Evolutionary conservation across 192 early-diverging fungal genomes (phyloP), one percentile per base, ranked within the genome.

Genomic region (Entophlyctis luteolus): DNA sequence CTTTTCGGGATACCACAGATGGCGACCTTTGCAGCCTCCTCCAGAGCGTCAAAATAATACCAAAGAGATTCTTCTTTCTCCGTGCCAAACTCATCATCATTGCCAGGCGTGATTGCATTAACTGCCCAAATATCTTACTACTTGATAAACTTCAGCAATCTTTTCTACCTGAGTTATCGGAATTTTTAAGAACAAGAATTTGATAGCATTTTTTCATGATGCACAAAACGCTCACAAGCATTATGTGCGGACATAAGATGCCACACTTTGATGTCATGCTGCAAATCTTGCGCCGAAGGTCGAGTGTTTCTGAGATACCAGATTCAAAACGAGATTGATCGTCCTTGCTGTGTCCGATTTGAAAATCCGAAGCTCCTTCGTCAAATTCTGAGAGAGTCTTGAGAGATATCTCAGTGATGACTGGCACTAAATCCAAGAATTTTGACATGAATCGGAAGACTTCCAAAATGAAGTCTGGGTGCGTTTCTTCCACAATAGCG

Each of bases 11-110:
- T 55, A 16, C 54, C 54, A 55, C 10, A 16, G 32, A 33, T 10
- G 31, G 54, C 32, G 5, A 55, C 32, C 32, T 6, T 33, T 5
- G 36, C 54, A 5, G 54, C 54, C 20, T 55, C 54, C 5, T 55
- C 54, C 54, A 55, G 27, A 4, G 54, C 54, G 28, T 55, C 10
- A 29, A 55, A 33, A 31, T 55, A 55, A 33, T 55, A 55, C 14
- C 32, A 55, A 4, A 55, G 10, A 31, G 14, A n/a, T 33, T 55
- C 54, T 20, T 55, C 54, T 10, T 10, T 55, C 54, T 34, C 31
- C n/a, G n/a, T n/a, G n/a, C n/a, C n/a, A n/a, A n/a, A n/a, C n/a
- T n/a, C n/a, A n/a, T n/a, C n/a, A n/a, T n/a, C n/a, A n/a, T n/a
- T n/a, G n/a, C n/a, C n/a, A n/a, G n/a, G n/a, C n/a, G n/a, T n/a